A percentile compares a stretch with the other conserved stretches of the same genome.
phyloP scores from a whole-genome alignment of 176 grass and related monocot genomes.

The Olyra latifolia region DNA sequence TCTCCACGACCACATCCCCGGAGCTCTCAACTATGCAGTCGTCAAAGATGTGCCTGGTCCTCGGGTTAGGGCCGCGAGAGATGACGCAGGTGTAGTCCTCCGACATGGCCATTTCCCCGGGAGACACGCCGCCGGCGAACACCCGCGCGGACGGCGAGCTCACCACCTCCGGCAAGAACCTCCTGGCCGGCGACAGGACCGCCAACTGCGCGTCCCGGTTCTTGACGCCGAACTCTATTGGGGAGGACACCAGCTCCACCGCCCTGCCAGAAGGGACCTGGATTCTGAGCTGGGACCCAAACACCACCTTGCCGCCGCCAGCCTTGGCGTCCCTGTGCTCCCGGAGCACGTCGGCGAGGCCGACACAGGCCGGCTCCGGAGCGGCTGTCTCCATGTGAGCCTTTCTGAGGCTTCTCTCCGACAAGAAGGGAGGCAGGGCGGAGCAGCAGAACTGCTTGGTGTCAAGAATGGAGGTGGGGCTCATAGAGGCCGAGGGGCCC shows the following conservation, averaged over 20 bases:
- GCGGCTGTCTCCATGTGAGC: constrained; percentile 12
- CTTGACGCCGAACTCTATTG: constrained; percentile 91
- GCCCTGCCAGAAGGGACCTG: constrained; percentile 62
- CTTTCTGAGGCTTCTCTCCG: constrained; percentile 47
- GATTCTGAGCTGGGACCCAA: constrained; percentile 81
- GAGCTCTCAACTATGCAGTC: constrained; percentile 74
- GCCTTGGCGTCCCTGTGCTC: constrained; percentile 41
- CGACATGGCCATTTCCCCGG: constrained; percentile 57
- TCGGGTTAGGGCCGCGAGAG: constrained; percentile 85
- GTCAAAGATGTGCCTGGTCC: constrained; percentile 87
- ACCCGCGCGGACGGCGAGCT: constrained; percentile 47
- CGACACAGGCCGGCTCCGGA: constrained; percentile 39
- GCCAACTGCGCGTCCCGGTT: constrained; percentile 76
- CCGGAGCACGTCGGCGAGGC: constrained; percentile 75
- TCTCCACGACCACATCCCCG: constrained; percentile 36
- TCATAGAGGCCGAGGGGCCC: constrained; percentile 54
- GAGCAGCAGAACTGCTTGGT: constrained; percentile 66
- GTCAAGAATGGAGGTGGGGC: constrained; percentile 89
- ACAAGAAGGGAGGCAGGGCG: constrained; percentile 48
- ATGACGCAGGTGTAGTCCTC: constrained; percentile 98
- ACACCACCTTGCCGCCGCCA: constrained; percentile 57
- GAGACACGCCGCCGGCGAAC: constrained; percentile 44
- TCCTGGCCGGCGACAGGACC: constrained; percentile 59
- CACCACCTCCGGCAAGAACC: constrained; percentile 50
- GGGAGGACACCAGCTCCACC: constrained; percentile 47